phyloP scores from a whole-genome alignment of 768 basidiomycete species.

The Pisolithus tinctorius region DNA sequence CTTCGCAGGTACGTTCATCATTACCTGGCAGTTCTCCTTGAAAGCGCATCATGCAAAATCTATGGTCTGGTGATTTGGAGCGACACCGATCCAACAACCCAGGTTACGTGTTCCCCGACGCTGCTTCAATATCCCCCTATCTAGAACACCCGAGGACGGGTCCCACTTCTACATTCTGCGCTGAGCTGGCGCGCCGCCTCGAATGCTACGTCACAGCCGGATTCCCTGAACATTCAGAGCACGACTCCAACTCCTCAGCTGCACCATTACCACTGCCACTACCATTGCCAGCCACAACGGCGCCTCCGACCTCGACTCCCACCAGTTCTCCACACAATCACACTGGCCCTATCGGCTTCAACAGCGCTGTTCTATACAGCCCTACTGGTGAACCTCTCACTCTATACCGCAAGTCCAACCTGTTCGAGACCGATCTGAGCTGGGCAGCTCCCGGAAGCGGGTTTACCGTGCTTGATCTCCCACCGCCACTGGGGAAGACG shows the following conservation, averaged over 20 bases:
- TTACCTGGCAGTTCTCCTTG: neutral
- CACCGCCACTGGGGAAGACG: slow-evolving; percentile 49
- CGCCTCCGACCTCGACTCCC: neutral
- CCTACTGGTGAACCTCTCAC: slow-evolving; percentile 59
- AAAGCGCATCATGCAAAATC: too few relatives aligned
- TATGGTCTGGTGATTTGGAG: too few relatives aligned
- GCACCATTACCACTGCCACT: neutral
- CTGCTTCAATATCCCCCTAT: slow-evolving; percentile 59
- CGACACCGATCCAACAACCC: neutral
- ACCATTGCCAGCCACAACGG: neutral
- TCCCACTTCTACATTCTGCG: slow-evolving; percentile 67
- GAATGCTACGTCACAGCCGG: slow-evolving; percentile 73
- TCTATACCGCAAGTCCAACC: slow-evolving; percentile 75
- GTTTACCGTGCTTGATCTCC: slow-evolving; percentile 58
- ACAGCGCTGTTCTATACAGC: slow-evolving; percentile 65
- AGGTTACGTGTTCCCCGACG: slow-evolving; percentile 79
- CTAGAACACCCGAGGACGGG: slow-evolving; percentile 71
- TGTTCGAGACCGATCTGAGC: slow-evolving; percentile 67
- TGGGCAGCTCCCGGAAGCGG: slow-evolving; percentile 82
- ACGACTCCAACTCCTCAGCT: slow-evolving; percentile 1
- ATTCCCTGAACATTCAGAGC: slow-evolving; percentile 62
- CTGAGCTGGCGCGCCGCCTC: slow-evolving; percentile 57
- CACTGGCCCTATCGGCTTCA: slow-evolving; percentile 43
- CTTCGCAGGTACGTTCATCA: slow-evolving; percentile 52
- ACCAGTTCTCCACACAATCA: neutral